Evolutionary conservation across 2,329 filamentous ascomycete species (phyloP), one percentile per base, ranked within the genome.

Genomic region (Parastagonospora nodorum): DNA sequence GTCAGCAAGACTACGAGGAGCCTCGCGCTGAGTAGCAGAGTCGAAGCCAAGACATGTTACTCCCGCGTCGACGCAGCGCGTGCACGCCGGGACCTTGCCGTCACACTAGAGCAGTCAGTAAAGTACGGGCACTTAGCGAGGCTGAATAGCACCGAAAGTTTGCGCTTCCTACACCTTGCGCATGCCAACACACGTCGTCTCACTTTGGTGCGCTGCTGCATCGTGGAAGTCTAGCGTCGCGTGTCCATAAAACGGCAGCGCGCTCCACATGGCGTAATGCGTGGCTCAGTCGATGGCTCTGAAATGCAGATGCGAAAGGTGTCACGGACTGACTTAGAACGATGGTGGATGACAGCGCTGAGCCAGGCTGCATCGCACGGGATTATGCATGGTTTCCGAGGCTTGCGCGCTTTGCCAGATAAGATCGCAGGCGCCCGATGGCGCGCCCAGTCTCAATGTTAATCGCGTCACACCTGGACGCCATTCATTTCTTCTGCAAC

Each of bases 141-240:
- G 45, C 12, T 50, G 36, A 31, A 44, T 38, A 49, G 48, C 55
- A 72, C 69, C 62, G 67, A 66, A 50, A 72, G 67, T 55, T 69
- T 70, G 42, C 69, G 61, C 55, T 69, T 72, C 32, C 69, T 58
- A 53, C 69, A 73, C 50, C 69, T 64, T 10, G 69, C 69, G 52
- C 69, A 73, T 39, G 69, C 69, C 36, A 73, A 60, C 48, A 73
- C 69, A 14, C 69, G 57, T 36, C 69, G 64, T 40, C 69, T 63
- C 36, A 73, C 69, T 57, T 67, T 73, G 45, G 62, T 66, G 41
- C 64, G 63, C 58, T 69, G 63, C 58, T 70, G 63, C 68, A 70
- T 72, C 27, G 53, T 53, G 52, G 36, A 53, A 44, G 35, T 31
- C 42, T 43, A 42, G 42, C 51, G 52, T 56, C 44, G 53, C 45